Evolutionary conservation across 352 stramenopile genomes (phyloP).

Genomic region (Ophiocytium majus): DNA sequence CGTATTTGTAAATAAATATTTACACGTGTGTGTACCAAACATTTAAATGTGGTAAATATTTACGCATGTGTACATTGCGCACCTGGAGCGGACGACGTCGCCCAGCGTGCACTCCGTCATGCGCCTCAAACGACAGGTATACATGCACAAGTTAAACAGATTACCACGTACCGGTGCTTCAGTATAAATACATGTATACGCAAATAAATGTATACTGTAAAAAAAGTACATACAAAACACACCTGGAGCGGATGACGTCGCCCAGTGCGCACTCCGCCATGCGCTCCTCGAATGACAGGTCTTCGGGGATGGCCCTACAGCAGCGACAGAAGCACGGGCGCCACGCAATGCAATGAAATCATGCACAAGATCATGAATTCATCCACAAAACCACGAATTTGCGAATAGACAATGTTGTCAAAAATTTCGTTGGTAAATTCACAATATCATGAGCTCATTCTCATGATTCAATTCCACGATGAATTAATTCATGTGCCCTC

Average conservation of each 20-base stretch:
- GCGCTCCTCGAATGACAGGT: neutral
- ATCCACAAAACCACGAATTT: too few relatives aligned
- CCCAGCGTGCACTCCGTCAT: neutral
- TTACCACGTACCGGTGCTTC: neutral
- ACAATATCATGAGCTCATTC: neutral
- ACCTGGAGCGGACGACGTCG: neutral
- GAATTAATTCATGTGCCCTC: too few relatives aligned
- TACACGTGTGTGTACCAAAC: too few relatives aligned
- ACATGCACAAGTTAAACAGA: neutral
- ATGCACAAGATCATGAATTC: neutral
- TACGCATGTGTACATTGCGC: neutral
- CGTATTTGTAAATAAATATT: too few relatives aligned
- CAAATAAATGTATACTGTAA: neutral
- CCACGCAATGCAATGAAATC: neutral
- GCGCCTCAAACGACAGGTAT: neutral
- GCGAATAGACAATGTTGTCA: too few relatives aligned
- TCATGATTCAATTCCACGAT: neutral
- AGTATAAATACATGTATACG: neutral
- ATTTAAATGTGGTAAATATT: too few relatives aligned
- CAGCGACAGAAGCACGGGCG: neutral
- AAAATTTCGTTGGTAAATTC: neutral
- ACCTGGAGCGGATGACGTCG: neutral
- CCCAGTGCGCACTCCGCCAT: neutral
- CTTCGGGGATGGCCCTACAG: neutral
- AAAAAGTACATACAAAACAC: too few relatives aligned